Evolutionary conservation across 768 basidiomycete species (phyloP).

Genomic region (Suillus spraguei): DNA sequence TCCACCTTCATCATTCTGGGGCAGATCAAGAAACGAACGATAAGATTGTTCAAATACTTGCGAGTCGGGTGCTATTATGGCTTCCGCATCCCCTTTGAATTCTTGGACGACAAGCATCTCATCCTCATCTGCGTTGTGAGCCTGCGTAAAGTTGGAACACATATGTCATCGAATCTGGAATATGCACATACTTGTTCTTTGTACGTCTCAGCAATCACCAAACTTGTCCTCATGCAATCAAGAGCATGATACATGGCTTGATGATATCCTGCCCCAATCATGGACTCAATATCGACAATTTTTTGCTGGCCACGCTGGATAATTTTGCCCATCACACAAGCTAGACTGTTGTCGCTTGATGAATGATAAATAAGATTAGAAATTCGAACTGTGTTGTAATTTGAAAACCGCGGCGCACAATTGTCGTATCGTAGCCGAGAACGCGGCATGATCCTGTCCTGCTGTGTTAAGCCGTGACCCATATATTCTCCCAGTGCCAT

Average conservation of each 20-base stretch:
- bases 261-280: conserved; percentile 23
- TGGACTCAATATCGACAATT: conserved; percentile 17
- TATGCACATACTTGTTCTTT: conserved; percentile 11
- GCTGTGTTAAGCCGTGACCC: conserved; percentile 3
- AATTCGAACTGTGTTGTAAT: background rate
- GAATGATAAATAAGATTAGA: background rate
- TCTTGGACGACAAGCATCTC: conserved; percentile 5
- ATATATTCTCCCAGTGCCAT: conserved; percentile 37
- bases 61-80: background rate
- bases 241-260: conserved; percentile 31
- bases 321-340: conserved; percentile 15
- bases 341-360: conserved; percentile 24
- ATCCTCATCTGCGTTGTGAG: background rate
- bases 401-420: background rate
- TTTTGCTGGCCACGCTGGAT: conserved; percentile 4
- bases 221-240: conserved; percentile 22
- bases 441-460: conserved; percentile 12
- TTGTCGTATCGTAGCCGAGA: conserved; percentile 20
- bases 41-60: background rate
- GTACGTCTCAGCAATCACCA: conserved; percentile 12
- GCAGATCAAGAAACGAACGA: conserved; percentile 1
- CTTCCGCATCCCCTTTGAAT: background rate
- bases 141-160: conserved; percentile 8
- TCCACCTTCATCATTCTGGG: background rate
- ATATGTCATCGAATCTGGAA: background rate